phyloP scores from a whole-genome alignment of 345 rosid species.

The Dovyalis caffra region DNA sequence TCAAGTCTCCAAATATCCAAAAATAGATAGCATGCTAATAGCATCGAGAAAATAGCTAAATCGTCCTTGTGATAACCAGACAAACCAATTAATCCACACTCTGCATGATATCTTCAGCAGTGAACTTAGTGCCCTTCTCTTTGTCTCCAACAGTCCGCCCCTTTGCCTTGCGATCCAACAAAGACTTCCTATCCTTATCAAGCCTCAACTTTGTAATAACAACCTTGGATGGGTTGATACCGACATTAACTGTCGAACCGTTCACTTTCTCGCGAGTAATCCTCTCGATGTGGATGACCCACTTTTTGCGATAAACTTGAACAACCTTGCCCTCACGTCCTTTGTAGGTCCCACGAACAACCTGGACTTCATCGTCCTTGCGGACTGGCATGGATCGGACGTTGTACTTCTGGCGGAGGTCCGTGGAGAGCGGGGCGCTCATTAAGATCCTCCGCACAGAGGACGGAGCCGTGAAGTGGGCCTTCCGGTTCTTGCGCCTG shows the following conservation, averaged over 20 bases:
- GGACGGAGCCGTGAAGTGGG: too few species aligned
- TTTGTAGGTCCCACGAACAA: conserved; percentile 76
- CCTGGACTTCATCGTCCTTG: conserved; percentile 82
- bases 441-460: too few species aligned
- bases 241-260: conserved; percentile 79
- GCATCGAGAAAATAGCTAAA: background rate
- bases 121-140: conserved; percentile 79
- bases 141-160: conserved; percentile 78
- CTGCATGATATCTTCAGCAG: conserved; percentile 82
- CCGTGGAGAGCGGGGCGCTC: too few species aligned
- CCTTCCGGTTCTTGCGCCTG: too few species aligned
- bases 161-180: conserved; percentile 75
- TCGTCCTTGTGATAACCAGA: background rate
- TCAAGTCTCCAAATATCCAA: background rate
- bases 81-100: conserved; percentile 39
- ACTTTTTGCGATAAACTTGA: conserved; percentile 75
- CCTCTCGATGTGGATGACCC: too few species aligned
- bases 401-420: too few species aligned
- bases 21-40: background rate
- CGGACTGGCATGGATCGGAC: conserved; percentile 84
- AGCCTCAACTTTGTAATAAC: conserved; percentile 72
- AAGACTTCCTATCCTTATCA: conserved; percentile 70
- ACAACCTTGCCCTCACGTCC: conserved; percentile 86
- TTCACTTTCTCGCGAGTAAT: conserved; percentile 83
- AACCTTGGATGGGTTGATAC: conserved; percentile 67